Evolutionary conservation across 2,329 filamentous ascomycete species (phyloP), one percentile per base, ranked within the genome.

Genomic region (Scytalidium sp.): DNA sequence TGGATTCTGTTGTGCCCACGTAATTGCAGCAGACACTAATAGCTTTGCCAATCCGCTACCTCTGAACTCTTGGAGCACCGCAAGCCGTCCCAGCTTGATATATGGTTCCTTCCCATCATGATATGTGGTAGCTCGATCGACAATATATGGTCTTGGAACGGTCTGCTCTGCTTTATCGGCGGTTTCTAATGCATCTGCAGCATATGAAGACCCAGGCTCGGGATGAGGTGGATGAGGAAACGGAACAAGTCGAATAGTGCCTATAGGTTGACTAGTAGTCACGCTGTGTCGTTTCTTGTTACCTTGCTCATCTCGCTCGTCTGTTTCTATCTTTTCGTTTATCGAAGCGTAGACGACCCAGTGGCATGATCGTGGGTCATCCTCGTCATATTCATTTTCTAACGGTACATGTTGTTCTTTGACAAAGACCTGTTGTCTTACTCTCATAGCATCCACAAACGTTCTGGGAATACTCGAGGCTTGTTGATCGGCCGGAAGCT

Each of bases 261-360:
- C 90, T 47, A 93, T 82, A 43, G 90, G 81, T 20, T 68, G 71
- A 56, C 64, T 66, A 32, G 62, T 60, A 19, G 73, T 77, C 48
- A 67, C 42, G 64, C 73, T 76, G 55, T 65, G 68, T 45, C 72
- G 68, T n/a, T 69, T 70, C 17, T 64, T 67, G 42, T 71, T 43
- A 32, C 76, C 61, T 27, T 69, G 66, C 50, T 70, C 71, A n/a
- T 61, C 59, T 4, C 70, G 66, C 32, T 36, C 32, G 60, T 80
- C 72, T 22, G 68, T 70, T 51, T 69, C 67, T 41, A 70, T 68
- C 3, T 65, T 69, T 44, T 69, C 72, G 47, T 78, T 78, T 49
- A 87, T 76, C 15, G 78, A 83, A 43, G 83, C 82, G 68, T 96
- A 96, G n/a, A 85, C 75, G 23, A 96, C 85, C 88, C 90, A 96